Base-by-base conservation (phyloP, 495 filamentous ascomycete species). In the Podospora comata region DNA sequence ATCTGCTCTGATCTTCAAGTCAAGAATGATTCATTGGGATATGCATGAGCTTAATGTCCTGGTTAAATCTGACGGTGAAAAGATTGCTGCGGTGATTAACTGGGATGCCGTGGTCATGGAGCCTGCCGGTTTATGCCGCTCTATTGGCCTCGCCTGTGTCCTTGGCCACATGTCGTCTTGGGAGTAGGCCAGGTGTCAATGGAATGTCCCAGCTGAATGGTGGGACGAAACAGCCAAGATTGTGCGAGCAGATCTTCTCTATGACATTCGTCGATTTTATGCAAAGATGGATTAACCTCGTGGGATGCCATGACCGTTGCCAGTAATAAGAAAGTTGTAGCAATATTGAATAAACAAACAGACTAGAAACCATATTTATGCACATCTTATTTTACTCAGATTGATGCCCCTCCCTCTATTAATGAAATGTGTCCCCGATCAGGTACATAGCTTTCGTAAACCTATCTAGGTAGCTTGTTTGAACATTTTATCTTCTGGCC, bases 1-100 rank as follows among this genome's bases (percentile, higher is more conserved):
- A 13, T 15, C 19, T 28, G 4, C 28, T 27, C n/a, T 55, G 63
- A n/a, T 18, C 20, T 15, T 65, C 23, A 56, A 23, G 63, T 48
- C 65, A 26, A 30, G 48, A 27, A 20, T 67, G 57, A 16, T 28
- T 5, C 65, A 67, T 30, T 18, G 48, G 7, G 65, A 67, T 54
- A 9, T 61, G n/a, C 65, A 67, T 30, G 55, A 11, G 7, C 27
- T n/a, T 3, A 67, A 67, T 20, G 13, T 67, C n/a, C 13, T 67
- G 5, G 19, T 56, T 7, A 11, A 26, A 19, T 2, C 65, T 18
- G 58, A 48, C 16, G 59, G 59, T 5, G 19, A 18, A 5, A 3
- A 5, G 19, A 16, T 67, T 54, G 15, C 30, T 3, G 65, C 27
- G 5, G 19, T 67, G 4, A 67, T 67, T 34, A 58, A 67, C 34